phyloP scores from a whole-genome alignment of 2,329 filamentous ascomycete genomes.

The Shiraia bambusicola region DNA sequence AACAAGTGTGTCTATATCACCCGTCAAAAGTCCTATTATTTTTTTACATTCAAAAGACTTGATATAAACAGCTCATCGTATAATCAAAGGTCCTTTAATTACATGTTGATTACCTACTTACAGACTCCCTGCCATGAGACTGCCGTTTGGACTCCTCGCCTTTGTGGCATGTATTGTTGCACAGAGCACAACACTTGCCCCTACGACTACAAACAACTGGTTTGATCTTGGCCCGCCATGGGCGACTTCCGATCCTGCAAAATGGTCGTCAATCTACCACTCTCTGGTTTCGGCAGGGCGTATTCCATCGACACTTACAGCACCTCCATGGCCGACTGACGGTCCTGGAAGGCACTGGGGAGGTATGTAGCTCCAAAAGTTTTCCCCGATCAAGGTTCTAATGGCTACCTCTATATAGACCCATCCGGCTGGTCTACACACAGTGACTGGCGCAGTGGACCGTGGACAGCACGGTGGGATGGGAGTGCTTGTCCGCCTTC shows the following conservation, averaged over 20 bases:
- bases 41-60: too few species aligned
- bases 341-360: constrained; percentile 19
- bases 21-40: too few species aligned
- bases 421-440: constrained; percentile 30
- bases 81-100: constrained; percentile 13
- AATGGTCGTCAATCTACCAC: constrained; percentile 30
- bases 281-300: constrained; percentile 27
- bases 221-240: constrained; percentile 15
- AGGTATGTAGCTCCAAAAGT: constrained; percentile 11
- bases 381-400: background rate
- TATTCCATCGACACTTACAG: constrained; percentile 30
- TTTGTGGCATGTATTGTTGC: constrained; percentile 7
- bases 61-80: too few species aligned
- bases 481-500: constrained; percentile 31
- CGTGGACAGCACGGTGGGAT: constrained; percentile 43
- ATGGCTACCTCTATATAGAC: constrained; percentile 13
- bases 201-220: constrained; percentile 9
- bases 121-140: constrained; percentile 3
- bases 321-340: constrained; percentile 24
- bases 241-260: constrained; percentile 21
- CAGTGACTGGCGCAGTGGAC: constrained; percentile 28
- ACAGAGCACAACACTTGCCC: constrained; percentile 10
- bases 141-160: constrained; percentile 6
- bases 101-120: background rate
- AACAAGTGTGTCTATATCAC: too few species aligned